Conservation (phyloP, 176 grass and related monocot genomes). For the Oryza australiensis region DNA sequence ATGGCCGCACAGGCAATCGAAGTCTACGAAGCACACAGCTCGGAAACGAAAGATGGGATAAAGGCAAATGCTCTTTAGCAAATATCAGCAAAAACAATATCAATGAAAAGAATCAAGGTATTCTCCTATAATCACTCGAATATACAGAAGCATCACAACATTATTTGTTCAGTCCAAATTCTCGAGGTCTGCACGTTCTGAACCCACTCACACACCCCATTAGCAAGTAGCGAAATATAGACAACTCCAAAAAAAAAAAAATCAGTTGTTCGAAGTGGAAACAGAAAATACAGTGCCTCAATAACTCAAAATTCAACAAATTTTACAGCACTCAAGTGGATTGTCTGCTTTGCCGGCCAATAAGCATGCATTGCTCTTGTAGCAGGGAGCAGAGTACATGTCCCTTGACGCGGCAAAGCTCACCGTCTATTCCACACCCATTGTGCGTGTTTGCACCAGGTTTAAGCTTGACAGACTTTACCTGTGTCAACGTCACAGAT, state of each 20-base stretch:
- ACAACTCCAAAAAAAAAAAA: constrained; percentile 25
- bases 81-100: constrained; percentile 1
- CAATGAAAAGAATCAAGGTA: constrained; percentile 37
- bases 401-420: constrained; percentile 75
- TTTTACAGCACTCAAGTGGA: constrained; percentile 42
- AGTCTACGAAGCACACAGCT: constrained; percentile 1
- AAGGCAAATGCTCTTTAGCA: constrained; percentile 18
- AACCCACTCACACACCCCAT: constrained; percentile 25
- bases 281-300: constrained; percentile 28
- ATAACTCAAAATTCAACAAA: constrained; percentile 32
- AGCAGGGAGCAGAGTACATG: constrained; percentile 78
- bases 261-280: constrained; percentile 65
- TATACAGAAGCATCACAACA: constrained; percentile 68
- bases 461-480: constrained; percentile 88
- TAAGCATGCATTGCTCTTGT: constrained; percentile 87
- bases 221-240: constrained; percentile 41
- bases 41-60: neutral
- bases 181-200: constrained; percentile 21
- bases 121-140: constrained; percentile 72
- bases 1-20: neutral
- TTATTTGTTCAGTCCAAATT: constrained; percentile 33
- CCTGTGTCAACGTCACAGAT: constrained; percentile 47
- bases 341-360: constrained; percentile 63
- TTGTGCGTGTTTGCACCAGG: constrained; percentile 75
- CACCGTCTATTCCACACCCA: constrained; percentile 92